Evolutionary conservation across 345 rosid genomes (phyloP).

Genomic region (Sonneratia alba): DNA sequence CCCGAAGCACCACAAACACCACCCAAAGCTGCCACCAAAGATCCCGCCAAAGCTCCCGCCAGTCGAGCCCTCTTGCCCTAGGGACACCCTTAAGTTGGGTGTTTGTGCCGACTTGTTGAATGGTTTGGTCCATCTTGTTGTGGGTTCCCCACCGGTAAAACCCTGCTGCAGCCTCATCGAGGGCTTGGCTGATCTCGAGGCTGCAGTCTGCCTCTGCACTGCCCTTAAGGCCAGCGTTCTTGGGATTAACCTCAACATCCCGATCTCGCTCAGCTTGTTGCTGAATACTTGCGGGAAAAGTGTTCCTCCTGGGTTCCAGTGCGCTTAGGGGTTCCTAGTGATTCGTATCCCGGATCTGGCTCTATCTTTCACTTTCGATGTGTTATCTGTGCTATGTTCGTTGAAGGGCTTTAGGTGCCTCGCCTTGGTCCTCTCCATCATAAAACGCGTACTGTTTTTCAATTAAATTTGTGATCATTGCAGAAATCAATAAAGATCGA

Average conservation of each 20-base stretch:
- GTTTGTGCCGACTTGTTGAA: slow-evolving; percentile 35
- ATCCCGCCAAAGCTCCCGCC: slow-evolving; percentile 6
- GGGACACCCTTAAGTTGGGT: slow-evolving; percentile 42
- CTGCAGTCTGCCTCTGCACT: slow-evolving; percentile 58
- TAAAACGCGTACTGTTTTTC: background rate
- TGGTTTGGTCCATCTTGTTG: slow-evolving; percentile 19
- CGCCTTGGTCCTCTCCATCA: background rate
- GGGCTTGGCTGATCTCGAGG: slow-evolving; percentile 48
- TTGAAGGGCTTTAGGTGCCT: background rate
- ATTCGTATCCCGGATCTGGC: background rate
- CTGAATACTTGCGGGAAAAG: slow-evolving; percentile 42
- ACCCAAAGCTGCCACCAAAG: background rate
- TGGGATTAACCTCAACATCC: slow-evolving; percentile 46
- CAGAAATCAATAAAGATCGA: background rate
- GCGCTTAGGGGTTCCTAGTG: slow-evolving; percentile 13
- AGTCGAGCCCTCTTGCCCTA: slow-evolving; percentile 16
- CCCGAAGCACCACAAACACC: slow-evolving; percentile 13
- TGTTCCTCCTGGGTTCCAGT: slow-evolving; percentile 39
- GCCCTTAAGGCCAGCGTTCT: slow-evolving; percentile 42
- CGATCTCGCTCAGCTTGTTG: slow-evolving; percentile 44
- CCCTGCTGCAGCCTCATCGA: slow-evolving; percentile 45
- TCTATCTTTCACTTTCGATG: background rate
- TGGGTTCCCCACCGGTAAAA: slow-evolving; percentile 28
- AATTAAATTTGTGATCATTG: background rate
- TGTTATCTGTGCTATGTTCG: background rate